These are phyloP conservation scores for Aspergillus arachidicola DNA, from an alignment of 2,329 filamentous ascomycete species.

Conservation along the genomic window DNA sequence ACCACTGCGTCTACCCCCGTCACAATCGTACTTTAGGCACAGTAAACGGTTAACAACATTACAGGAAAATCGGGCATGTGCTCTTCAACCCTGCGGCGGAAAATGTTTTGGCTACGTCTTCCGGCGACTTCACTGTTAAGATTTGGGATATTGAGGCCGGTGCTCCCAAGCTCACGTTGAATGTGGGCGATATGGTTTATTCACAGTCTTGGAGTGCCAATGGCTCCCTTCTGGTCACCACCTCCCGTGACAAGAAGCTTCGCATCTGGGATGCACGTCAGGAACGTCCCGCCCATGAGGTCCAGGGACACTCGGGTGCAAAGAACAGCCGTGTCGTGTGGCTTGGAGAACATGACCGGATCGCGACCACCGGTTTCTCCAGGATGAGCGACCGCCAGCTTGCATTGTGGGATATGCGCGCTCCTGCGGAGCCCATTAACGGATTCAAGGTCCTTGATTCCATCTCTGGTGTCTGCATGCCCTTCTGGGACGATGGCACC, in stretches of 20 bases:
- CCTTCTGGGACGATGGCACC: conserved; percentile 98
- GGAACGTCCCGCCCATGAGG: conserved; percentile 82
- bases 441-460: conserved; percentile 90
- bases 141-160: conserved; percentile 90
- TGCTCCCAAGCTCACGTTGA: conserved; percentile 72
- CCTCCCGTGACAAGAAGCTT: conserved; percentile 96
- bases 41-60: conserved; percentile 21
- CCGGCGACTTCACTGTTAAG: conserved; percentile 92
- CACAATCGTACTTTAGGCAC: conserved; percentile 2
- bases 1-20: neutral
- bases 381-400: conserved; percentile 98
- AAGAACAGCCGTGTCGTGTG: conserved; percentile 98
- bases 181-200: conserved; percentile 89
- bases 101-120: conserved; percentile 91
- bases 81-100: conserved; percentile 96
- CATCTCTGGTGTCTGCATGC: conserved; percentile 97
- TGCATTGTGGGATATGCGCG: conserved; percentile 90
- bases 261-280: conserved; percentile 97
- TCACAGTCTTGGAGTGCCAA: conserved; percentile 94
- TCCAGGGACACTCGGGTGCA: conserved; percentile 82
- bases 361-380: conserved; percentile 96
- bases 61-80: conserved; percentile 94
- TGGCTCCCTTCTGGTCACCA: conserved; percentile 84
- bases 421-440: conserved; percentile 76
- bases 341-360: conserved; percentile 95